Percentiles rank a stretch among this genome's conserved stretches.
Conservation (phyloP, 106 monocot genomes). For the Dioscorea dumetorum region DNA sequence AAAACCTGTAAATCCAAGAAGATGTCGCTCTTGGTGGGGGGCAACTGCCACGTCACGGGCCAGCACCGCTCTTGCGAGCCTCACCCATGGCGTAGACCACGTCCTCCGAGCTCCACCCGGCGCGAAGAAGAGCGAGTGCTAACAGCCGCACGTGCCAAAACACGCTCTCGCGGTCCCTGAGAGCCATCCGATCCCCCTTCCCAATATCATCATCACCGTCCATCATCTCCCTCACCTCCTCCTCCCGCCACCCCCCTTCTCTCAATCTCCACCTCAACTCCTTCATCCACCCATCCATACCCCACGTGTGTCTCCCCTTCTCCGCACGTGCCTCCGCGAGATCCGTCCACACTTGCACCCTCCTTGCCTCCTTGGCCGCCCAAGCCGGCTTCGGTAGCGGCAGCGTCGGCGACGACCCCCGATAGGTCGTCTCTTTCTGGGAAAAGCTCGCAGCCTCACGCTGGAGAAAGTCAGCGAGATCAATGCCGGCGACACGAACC, state of each 20-base stretch:
- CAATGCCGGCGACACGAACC: constrained; percentile 20
- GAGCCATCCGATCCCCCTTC: constrained; percentile 11
- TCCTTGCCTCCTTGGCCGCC: constrained; percentile 27
- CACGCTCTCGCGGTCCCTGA: constrained; percentile 20
- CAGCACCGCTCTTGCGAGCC: background rate
- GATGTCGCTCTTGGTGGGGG: no score
- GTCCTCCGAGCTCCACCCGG: constrained; percentile 54
- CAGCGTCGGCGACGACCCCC: background rate
- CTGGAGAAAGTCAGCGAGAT: constrained; percentile 38
- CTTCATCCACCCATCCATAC: constrained; percentile 8
- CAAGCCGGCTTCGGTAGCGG: constrained; percentile 13
- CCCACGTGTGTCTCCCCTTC: background rate
- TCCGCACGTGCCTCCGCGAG: constrained; percentile 6
- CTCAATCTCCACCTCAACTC: constrained; percentile 32
- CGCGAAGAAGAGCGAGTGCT: constrained; percentile 25
- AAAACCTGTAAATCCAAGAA: background rate
- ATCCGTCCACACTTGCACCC: constrained; percentile 24
- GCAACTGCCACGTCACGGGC: constrained; percentile 2
- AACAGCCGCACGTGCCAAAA: constrained; percentile 31
- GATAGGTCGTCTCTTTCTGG: background rate
- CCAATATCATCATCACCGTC: background rate
- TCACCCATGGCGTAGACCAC: constrained; percentile 41
- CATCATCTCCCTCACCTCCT: constrained; percentile 50
- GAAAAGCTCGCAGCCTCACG: constrained; percentile 2
- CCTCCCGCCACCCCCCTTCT: constrained; percentile 48